Evolutionary conservation across 2,329 filamentous ascomycete species (phyloP), one percentile per base, ranked within the genome.

Genomic region (Penicillium sp.): DNA sequence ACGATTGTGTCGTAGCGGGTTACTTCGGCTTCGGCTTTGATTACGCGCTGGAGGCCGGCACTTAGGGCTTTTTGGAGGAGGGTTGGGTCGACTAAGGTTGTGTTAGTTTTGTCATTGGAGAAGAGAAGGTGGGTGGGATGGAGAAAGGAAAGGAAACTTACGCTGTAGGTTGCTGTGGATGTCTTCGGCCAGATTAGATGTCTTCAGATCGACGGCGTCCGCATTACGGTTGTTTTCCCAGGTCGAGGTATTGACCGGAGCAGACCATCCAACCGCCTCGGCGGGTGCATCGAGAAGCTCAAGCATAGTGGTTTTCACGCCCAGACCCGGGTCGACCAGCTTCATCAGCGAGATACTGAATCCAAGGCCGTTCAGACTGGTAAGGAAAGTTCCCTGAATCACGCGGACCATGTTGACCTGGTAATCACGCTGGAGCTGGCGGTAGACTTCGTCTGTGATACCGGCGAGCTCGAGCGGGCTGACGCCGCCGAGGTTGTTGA

Each of bases 1-100:
- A 96, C 91, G 13, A 94, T 85, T 0, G 91, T 95, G 69, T 90
- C 87, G 68, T 82, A 90, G 53, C 78, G 82, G 11, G 87, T 90
- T 53, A 90, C 78, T 41, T 87, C 81, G 9, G 85, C 81, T 67
- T 90, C 87, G 3, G 84, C 85, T 4, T 74, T 77, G 62, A 89
- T 87, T 33, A 89, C 70, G 53, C 79, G 77, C 40, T 85, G 73
- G 7, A 89, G 77, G 19, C 79, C 87, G 33, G 77, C 75, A 40
- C 75, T 78, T 40, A 88, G 77, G 25, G 78, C 80, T 50, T 78
- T 81, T 61, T 80, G 83, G 25, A 83, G 78, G n/a, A 74, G 62
- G 23, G 65, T 63, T 15, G 77, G 76, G 60, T 85, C 79, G 60
- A 84, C 82, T 78, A 7, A 5, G 27, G 7, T n/a, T 16, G 16